Evolutionary conservation across 495 filamentous ascomycete species (phyloP).

Genomic region (Lasiosphaeria ovina): DNA sequence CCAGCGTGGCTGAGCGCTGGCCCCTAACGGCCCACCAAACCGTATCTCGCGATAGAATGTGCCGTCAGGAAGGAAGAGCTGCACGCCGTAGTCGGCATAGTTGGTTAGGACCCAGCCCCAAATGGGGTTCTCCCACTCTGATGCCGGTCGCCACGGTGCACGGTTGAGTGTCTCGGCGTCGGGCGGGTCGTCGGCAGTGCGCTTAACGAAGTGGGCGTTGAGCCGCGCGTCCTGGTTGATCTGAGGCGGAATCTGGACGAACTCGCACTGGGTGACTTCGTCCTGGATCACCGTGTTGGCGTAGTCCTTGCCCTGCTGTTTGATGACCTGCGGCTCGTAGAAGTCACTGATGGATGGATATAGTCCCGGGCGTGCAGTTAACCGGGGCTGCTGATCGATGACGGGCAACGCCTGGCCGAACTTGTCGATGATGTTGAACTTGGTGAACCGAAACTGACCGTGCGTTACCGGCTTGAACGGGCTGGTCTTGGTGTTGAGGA

Average conservation of each 20-base stretch:
- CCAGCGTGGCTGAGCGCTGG: slow-evolving; percentile 27
- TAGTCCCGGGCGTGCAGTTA: slow-evolving; percentile 34
- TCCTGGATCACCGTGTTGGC: slow-evolving; percentile 2
- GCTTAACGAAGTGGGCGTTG: slow-evolving; percentile 34
- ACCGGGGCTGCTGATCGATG: slow-evolving; percentile 29
- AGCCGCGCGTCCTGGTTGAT: slow-evolving; percentile 53
- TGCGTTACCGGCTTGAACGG: slow-evolving; percentile 49
- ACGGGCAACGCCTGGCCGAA: slow-evolving; percentile 47
- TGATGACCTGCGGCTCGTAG: slow-evolving; percentile 15
- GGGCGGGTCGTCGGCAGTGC: not conserved
- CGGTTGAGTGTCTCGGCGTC: not conserved
- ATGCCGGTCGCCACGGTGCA: slow-evolving; percentile 28
- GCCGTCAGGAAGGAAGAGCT: slow-evolving; percentile 50
- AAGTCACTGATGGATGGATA: slow-evolving; percentile 32
- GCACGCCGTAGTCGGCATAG: slow-evolving; percentile 47
- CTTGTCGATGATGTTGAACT: slow-evolving; percentile 53
- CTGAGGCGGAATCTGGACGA: slow-evolving; percentile 42
- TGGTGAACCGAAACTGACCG: slow-evolving; percentile 47
- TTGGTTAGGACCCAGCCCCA: slow-evolving; percentile 58
- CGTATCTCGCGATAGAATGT: slow-evolving; percentile 52
- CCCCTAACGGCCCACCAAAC: slow-evolving; percentile 28
- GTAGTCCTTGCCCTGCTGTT: slow-evolving; percentile 33
- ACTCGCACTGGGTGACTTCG: slow-evolving; percentile 27
- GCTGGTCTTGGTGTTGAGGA: not conserved
- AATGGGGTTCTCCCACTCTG: slow-evolving; percentile 50